Base-by-base conservation (phyloP, 805 yeast species). In the Brettanomyces naardenensis region DNA sequence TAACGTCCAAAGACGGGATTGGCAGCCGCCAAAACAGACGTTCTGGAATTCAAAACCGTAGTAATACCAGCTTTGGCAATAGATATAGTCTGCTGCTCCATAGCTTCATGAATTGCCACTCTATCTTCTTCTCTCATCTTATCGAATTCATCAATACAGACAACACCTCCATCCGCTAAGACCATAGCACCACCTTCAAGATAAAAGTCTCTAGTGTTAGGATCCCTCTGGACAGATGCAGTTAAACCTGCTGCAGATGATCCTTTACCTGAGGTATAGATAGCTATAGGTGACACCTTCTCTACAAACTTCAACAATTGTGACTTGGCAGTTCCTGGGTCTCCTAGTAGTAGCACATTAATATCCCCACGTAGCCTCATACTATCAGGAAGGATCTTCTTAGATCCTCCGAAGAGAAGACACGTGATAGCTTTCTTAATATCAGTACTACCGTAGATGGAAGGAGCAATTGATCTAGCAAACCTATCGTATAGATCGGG, bases 141-240 rank as follows among this genome's bases (percentile, higher is more conserved):
- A 61, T 92, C 99, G 56, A 92, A 92, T 71, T 92, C 99, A 68
- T 92, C 99, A 54, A 92, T 92, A 71, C 97, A 92, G 34, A 90
- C 97, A 36, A 92, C 97, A 47, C 99, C 99, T 28, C 97, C 97
- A 64, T 92, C 98, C 0, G 99, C 98, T 36, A 92, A 68, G n/a
- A 92, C 98, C 97, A 92, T 89, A 6, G 99, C 99, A 62, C 99
- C 99, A 43, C 99, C 98, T 71, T 92, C 99, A 38, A 92, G 67
- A 58, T 85, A 90, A 59, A 90, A 92, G 51, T 92, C 98, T 45
- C 95, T 68, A 0, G 96, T 84, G 19, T 69, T 67, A 1, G 86
- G 71, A 58, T 92, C 97, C 58, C 96, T 73, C 64, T 90, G 98
- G 15, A 92, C 97, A 14, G 95, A 82, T 1, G 98, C 98, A 2